Evolutionary conservation across 129 eudicot genomes (phyloP).

Genomic region (Flaveria brownii): DNA sequence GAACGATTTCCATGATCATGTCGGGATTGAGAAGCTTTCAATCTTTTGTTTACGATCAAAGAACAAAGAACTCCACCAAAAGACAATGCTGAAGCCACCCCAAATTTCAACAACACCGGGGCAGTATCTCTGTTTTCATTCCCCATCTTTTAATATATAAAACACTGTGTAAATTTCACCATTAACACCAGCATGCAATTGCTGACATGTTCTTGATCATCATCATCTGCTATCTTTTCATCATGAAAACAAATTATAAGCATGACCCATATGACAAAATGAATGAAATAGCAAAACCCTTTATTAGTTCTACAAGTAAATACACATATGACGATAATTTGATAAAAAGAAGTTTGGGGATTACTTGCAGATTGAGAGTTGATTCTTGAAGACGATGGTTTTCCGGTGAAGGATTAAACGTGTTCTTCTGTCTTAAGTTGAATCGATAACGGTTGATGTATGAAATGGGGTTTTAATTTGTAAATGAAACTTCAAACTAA

Average conservation of each 20-base stretch:
- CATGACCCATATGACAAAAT: conserved; percentile 27
- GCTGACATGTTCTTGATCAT: neutral
- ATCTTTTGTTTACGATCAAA: conserved; percentile 43
- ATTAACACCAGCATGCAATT: neutral
- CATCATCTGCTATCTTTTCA: conserved; percentile 10
- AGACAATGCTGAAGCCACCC: conserved; percentile 66
- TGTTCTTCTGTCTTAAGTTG: neutral
- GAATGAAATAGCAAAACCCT: conserved; percentile 25
- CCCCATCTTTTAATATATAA: conserved; percentile 22
- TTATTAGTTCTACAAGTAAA: neutral
- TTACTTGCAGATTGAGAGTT: conserved; percentile 13
- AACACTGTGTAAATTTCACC: neutral
- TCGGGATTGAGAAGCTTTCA: conserved; percentile 38
- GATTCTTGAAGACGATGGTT: conserved; percentile 18
- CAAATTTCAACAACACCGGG: conserved; percentile 68
- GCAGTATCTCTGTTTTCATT: conserved; percentile 48
- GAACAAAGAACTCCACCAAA: conserved; percentile 73
- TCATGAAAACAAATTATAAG: conserved; percentile 9
- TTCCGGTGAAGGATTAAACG: neutral
- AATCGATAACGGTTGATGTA: neutral
- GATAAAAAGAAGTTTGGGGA: neutral
- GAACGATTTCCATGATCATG: conserved; percentile 19
- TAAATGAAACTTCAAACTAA: conserved; percentile 25
- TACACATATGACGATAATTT: neutral
- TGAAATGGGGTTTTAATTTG: neutral